Base-by-base conservation (phyloP, 345 rosid species). In the Gossypium turneri region DNA sequence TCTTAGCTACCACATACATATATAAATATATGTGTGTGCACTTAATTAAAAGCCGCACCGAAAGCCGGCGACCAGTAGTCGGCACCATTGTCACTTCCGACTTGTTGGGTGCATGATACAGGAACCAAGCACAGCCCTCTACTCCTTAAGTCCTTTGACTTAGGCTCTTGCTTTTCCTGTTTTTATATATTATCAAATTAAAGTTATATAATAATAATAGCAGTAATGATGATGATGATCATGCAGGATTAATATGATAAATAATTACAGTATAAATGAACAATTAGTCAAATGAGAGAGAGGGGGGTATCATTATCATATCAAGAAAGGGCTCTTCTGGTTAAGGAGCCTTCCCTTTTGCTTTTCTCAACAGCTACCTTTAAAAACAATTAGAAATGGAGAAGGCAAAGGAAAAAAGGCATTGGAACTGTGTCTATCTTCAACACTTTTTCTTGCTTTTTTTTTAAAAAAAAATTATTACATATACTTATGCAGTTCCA, bases 121-220 rank as follows among this genome's bases (percentile, higher is more conserved):
- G 97, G 97, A 70, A 92, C 91, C 73, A 94, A 84, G 79, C 97
- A 94, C 65, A 94, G 67, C 60, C 98, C 98, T 86, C 90, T 83
- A 79, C 91, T 83, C 86, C 84, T 85, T 65, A 94, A 82, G 78
- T 90, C 94, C 77, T 74, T 85, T 73, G 74, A 75, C 53, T 77
- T 51, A 25, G 5, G 15, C 16, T 83, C 88, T 76, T 82, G 81
- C 53, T 51, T 44, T 67, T 84, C 80, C 82, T 84, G 63, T 73
- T 71, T 9, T 20, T 4, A 34, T 34, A 63, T 70, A 61, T 70
- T 70, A 63, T 67, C 50, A 81, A 25, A 24, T 34, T 34, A 34
- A 34, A 34, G 41, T 34, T 34, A 34, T 34, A 34, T 34, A 4
- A 5, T 34, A 34, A 45, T 27, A 62, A 73, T 44, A 29, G 75